Evolutionary conservation across 192 early-diverging fungal species (phyloP).

Genomic region (Allomyces macrogynus): DNA sequence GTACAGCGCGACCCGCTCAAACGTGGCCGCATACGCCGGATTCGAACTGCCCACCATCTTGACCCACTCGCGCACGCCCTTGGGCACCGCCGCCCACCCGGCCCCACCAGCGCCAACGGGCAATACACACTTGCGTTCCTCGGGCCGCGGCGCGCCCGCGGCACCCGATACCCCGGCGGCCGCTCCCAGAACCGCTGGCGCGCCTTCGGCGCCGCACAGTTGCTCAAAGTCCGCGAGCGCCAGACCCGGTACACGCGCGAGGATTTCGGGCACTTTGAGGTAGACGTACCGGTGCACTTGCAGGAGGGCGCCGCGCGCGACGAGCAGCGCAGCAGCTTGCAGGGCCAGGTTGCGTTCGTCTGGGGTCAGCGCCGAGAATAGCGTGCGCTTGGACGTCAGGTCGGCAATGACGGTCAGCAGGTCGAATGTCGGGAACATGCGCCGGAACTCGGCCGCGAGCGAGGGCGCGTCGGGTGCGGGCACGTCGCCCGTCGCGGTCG

Average conservation of each 20-base stretch:
- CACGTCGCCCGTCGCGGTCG: no score
- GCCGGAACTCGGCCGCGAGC: no score
- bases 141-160: not conserved
- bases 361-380: not conserved
- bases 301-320: not conserved
- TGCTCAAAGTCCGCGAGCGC: not conserved
- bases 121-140: not conserved
- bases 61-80: not conserved
- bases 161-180: not conserved
- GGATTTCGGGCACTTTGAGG: not conserved
- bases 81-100: not conserved
- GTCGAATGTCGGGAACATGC: no score
- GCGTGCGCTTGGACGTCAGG: no score
- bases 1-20: not conserved
- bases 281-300: not conserved
- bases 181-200: not conserved
- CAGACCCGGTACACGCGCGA: not conserved
- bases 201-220: not conserved
- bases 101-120: not conserved
- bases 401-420: no score
- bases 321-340: not conserved
- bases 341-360: not conserved
- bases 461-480: no score
- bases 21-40: not conserved
- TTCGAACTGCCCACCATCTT: not conserved